Evolutionary conservation across 2,329 filamentous ascomycete species (phyloP), one percentile per base, ranked within the genome.

Genomic region (Elsinoe arachidis): DNA sequence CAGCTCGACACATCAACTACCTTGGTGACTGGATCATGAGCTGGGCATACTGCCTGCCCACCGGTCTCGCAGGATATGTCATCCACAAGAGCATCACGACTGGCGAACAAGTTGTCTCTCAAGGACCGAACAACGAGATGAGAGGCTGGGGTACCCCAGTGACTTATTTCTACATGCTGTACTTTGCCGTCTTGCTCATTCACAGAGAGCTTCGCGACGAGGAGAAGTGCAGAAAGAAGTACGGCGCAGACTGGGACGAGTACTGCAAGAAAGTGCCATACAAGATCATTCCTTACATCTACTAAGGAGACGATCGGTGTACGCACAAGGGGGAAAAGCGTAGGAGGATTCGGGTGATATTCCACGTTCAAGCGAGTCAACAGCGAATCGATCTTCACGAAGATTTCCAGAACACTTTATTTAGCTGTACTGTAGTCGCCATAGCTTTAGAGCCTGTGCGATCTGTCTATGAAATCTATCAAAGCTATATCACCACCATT

Each of bases 131-230:
- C 33, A 68, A 69, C 51, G 83, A 84, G 23, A 85, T 88, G 33
- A 82, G 80, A 64, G 91, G 90, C 19, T 95, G 87, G 82, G 90
- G 87, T 47, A 90, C 91, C 73, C 76, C 91, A 46, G 82, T 96
- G 63, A 96, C 91, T 0, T 97, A 96, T 76, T 96, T 96, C 70
- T 97, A 95, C 74, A 79, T 96, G 64, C 66, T 95, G 6, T 97
- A 96, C 76, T 96, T 97, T 74, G 90, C 85, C 2, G 75, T 95
- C 11, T 74, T 97, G 61, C 78, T 97, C 10, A 77, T 96, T 56
- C 92, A 96, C 70, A 86, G 92, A 17, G 90, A 95, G 69, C 76
- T 83, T 59, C 81, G 92, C 55, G 92, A 97, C 64, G 91, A 96
- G 64, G 87, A 89, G 70, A 96, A 96, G 78, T 97, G 92, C 72